Evolutionary conservation across 2,329 filamentous ascomycete species (phyloP).

Genomic region (Botrytis elliptica): DNA sequence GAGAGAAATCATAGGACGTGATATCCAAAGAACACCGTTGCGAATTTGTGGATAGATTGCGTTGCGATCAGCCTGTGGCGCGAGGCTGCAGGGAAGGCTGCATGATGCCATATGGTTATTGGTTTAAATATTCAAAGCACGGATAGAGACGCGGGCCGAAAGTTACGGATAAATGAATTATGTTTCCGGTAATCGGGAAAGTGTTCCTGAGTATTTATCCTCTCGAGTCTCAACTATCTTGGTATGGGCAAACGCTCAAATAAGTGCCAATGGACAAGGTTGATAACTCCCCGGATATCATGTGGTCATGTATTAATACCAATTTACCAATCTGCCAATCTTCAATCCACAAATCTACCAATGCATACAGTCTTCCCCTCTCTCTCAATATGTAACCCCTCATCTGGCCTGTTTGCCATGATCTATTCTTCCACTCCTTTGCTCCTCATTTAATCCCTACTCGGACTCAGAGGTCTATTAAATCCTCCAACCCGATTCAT

Average conservation of each 20-base stretch:
- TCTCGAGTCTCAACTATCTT: not conserved
- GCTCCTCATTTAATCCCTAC: constrained; percentile 31
- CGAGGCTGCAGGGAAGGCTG: constrained; percentile 33
- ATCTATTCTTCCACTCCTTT: not conserved
- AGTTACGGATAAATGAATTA: constrained; percentile 19
- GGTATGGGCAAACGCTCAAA: not conserved
- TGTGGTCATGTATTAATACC: not conserved
- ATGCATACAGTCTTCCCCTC: not conserved
- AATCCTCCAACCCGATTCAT: constrained; percentile 86
- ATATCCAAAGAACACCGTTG: constrained; percentile 23
- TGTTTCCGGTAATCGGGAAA: constrained; percentile 9
- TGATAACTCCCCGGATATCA: not conserved
- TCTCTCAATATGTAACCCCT: not conserved
- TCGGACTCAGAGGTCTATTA: constrained; percentile 71
- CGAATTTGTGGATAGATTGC: constrained; percentile 26
- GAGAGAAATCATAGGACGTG: constrained; percentile 8
- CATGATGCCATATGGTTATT: not conserved
- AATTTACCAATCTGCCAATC: not conserved
- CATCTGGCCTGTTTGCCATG: not conserved
- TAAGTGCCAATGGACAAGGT: not conserved
- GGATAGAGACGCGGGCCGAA: constrained; percentile 12
- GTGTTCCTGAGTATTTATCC: constrained; percentile 15
- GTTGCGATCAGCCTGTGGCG: constrained; percentile 31
- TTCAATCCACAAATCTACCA: not conserved
- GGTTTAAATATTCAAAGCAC: not conserved